Conservation (phyloP, 2,329 filamentous ascomycete species). For the Coniella vitis region DNA sequence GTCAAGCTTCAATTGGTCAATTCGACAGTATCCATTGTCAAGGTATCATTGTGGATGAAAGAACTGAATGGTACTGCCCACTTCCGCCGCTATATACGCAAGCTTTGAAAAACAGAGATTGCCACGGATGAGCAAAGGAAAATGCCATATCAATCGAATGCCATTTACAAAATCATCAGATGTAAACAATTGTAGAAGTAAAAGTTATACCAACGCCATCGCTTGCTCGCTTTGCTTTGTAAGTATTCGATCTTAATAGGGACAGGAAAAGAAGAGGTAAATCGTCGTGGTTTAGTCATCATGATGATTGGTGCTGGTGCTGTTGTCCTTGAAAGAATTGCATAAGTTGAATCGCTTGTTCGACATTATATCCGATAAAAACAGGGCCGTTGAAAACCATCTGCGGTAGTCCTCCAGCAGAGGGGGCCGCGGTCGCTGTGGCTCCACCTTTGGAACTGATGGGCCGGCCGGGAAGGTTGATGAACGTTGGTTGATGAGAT, state of each 20-base stretch:
- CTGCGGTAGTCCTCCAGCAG: conserved; percentile 39
- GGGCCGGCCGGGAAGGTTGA: conserved; percentile 33
- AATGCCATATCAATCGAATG: too few species aligned
- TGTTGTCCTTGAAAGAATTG: conserved; percentile 45
- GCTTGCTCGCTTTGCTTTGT: conserved; percentile 5
- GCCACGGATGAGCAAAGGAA: too few species aligned
- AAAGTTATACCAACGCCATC: conserved; percentile 2
- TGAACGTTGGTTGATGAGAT: conserved; percentile 42
- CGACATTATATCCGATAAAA: conserved; percentile 84
- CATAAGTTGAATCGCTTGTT: conserved; percentile 73
- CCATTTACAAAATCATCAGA: background rate
- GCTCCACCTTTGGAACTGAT: conserved; percentile 21
- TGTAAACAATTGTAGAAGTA: background rate
- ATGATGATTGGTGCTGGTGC: conserved; percentile 14
- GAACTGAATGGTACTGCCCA: too few species aligned
- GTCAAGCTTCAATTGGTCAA: background rate
- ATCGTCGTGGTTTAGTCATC: conserved; percentile 6
- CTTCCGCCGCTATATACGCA: background rate
- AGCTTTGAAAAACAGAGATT: too few species aligned
- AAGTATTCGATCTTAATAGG: too few species aligned
- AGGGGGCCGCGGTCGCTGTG: conserved; percentile 16
- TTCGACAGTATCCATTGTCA: background rate
- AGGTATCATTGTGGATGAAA: background rate
- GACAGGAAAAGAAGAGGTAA: background rate
- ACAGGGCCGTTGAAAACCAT: conserved; percentile 91